A percentile compares a stretch with the other conserved stretches of the same genome.
Evolutionary conservation across 108 stramenopile genomes (phyloP).

Genomic region (Discostella pseudostelligera): DNA sequence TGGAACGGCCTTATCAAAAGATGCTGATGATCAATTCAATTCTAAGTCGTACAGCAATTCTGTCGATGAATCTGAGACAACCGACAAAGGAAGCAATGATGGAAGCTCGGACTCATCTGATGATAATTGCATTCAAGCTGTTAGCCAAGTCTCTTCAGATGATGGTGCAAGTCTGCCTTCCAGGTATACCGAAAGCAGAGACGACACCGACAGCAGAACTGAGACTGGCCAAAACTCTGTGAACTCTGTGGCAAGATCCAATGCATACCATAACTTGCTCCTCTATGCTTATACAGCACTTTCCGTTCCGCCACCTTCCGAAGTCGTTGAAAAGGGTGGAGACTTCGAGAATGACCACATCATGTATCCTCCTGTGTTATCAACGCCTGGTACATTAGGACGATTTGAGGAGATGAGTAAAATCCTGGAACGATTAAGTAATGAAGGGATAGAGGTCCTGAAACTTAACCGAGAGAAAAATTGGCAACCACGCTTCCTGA

Average conservation of each 20-base stretch:
- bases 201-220: neutral
- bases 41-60: neutral
- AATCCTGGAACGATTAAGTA: constrained; percentile 50
- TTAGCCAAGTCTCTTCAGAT: constrained; percentile 4
- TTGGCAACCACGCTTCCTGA: constrained; percentile 75
- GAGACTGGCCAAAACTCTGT: neutral
- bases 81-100: neutral
- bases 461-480: constrained; percentile 78
- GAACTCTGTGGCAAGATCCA: constrained; percentile 19
- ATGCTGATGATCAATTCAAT: neutral
- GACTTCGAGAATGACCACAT: neutral
- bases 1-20: neutral
- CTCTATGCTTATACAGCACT: constrained; percentile 43
- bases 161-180: neutral
- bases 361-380: constrained; percentile 17
- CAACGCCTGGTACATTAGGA: constrained; percentile 14
- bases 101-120: neutral
- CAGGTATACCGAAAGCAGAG: neutral
- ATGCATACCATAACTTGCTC: constrained; percentile 33
- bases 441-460: constrained; percentile 68
- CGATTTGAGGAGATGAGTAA: constrained; percentile 45
- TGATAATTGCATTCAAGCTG: constrained; percentile 9
- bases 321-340: constrained; percentile 36
- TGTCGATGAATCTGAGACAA: constrained; percentile 11
- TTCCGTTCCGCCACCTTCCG: constrained; percentile 25